Percentiles rank a stretch among this genome's conserved stretches.
Evolutionary conservation across 495 filamentous ascomycete genomes (phyloP).

Genomic region (Penicillium silybi): DNA sequence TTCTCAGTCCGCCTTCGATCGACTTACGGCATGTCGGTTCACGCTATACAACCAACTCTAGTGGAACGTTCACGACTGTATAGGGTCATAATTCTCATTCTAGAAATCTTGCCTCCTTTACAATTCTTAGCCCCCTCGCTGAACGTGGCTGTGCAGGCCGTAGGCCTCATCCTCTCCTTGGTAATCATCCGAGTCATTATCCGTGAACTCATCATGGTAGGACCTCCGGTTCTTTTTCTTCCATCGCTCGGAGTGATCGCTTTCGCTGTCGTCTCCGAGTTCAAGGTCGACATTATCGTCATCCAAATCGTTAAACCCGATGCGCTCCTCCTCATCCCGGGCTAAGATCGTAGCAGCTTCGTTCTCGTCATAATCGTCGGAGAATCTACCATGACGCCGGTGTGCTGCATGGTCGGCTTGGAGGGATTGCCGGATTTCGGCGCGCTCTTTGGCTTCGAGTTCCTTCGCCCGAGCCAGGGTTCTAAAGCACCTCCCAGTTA

Average conservation of each 20-base stretch:
- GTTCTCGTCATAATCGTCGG: conserved; percentile 44
- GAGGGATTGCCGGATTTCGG: conserved; percentile 40
- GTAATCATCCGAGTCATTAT: conserved; percentile 49
- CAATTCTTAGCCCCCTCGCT: conserved; percentile 7
- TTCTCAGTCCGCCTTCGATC: conserved; percentile 23
- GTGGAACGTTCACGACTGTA: not conserved
- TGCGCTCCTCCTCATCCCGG: conserved; percentile 46
- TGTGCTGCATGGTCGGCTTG: conserved; percentile 38
- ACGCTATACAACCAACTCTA: not conserved
- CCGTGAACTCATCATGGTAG: conserved; percentile 53
- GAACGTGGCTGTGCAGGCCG: conserved; percentile 44
- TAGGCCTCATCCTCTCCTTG: conserved; percentile 43
- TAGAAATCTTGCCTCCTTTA: not conserved
- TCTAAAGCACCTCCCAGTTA: conserved; percentile 25
- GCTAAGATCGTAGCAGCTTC: conserved; percentile 42
- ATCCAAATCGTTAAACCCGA: conserved; percentile 43
- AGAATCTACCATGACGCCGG: conserved; percentile 38
- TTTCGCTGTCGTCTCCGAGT: conserved; percentile 37
- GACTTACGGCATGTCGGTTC: conserved; percentile 7
- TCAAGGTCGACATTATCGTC: conserved; percentile 42
- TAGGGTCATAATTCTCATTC: not conserved
- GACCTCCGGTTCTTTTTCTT: conserved; percentile 20
- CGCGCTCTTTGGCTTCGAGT: conserved; percentile 76
- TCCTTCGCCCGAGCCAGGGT: conserved; percentile 81
- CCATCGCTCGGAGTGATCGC: conserved; percentile 21